A percentile compares a stretch with the other conserved stretches of the same genome.
These are phyloP conservation scores for Solanum arcanum DNA, from an alignment of 257 asterid species.

Conservation along the genomic window DNA sequence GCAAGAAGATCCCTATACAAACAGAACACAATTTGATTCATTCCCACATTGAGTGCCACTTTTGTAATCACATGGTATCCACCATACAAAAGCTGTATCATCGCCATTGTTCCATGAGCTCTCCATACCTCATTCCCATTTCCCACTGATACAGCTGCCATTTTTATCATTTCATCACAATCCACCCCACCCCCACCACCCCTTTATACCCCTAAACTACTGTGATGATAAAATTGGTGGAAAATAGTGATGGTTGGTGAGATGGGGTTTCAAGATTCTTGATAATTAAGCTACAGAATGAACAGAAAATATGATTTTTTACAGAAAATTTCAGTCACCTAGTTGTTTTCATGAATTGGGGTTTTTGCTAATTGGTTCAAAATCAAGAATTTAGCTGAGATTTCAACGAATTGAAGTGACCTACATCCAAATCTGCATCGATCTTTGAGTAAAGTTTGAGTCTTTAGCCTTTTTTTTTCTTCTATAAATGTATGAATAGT, in stretches of 20 bases:
- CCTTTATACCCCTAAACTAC: not conserved
- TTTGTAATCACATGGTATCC: conserved; percentile 93
- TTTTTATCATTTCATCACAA: conserved; percentile 19
- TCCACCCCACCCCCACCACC: not conserved
- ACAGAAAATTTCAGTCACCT: not conserved
- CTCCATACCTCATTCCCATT: conserved; percentile 24
- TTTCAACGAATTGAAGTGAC: not conserved
- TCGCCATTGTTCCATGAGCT: conserved; percentile 84
- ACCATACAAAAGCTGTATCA: conserved; percentile 72
- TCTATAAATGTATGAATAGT: not conserved
- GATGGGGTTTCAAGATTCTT: not conserved
- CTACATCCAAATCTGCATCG: not conserved
- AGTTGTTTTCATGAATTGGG: not conserved
- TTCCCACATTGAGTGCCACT: conserved; percentile 88
- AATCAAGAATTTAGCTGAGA: not conserved
- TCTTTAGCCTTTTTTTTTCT: not conserved
- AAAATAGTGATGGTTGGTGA: not conserved
- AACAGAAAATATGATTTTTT: not conserved
- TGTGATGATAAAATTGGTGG: not conserved
- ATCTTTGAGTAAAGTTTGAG: not conserved
- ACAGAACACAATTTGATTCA: conserved; percentile 90
- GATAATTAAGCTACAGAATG: not conserved
- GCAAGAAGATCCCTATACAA: conserved; percentile 79
- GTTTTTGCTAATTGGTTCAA: not conserved
- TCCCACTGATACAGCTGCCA: conserved; percentile 20